A percentile compares a stretch with the other conserved stretches of the same genome.
Conservation (phyloP, 192 early-diverging fungal genomes). For the Cetraspora pellucida region DNA sequence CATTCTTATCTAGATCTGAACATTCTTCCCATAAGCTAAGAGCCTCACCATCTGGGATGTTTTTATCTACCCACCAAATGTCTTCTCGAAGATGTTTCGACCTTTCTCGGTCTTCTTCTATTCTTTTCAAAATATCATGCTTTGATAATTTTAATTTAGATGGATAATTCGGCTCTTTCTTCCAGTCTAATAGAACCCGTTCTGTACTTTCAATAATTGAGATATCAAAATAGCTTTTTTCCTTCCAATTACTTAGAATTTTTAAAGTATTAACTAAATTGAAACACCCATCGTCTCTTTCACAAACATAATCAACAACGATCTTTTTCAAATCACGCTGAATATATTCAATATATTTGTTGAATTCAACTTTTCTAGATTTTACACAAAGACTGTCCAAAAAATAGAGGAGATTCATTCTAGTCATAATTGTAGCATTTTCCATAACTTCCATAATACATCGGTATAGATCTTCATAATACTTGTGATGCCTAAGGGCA, state of each 20-base stretch:
- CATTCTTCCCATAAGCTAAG: constrained; percentile 50
- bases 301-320: constrained; percentile 46
- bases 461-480: constrained; percentile 59
- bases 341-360: constrained; percentile 54
- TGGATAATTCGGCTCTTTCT: neutral
- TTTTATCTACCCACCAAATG: constrained; percentile 56
- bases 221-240: constrained; percentile 37
- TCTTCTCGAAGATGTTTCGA: constrained; percentile 60
- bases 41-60: constrained; percentile 48
- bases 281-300: constrained; percentile 53
- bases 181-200: neutral
- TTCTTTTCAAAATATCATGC: constrained; percentile 55
- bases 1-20: constrained; percentile 50
- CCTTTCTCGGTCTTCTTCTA: constrained; percentile 63
- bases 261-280: constrained; percentile 57
- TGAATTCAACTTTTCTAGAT: constrained; percentile 48
- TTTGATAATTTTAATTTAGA: constrained; percentile 40
- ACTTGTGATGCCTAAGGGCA: constrained; percentile 51
- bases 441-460: constrained; percentile 59
- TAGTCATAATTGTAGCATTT: constrained; percentile 52
- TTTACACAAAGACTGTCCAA: constrained; percentile 55
- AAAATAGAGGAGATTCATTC: constrained; percentile 62
- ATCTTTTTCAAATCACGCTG: constrained; percentile 47
- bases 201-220: neutral
- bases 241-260: constrained; percentile 45